Base-by-base conservation (phyloP, 176 grass and related monocot species). In the Oryza longistaminata region DNA sequence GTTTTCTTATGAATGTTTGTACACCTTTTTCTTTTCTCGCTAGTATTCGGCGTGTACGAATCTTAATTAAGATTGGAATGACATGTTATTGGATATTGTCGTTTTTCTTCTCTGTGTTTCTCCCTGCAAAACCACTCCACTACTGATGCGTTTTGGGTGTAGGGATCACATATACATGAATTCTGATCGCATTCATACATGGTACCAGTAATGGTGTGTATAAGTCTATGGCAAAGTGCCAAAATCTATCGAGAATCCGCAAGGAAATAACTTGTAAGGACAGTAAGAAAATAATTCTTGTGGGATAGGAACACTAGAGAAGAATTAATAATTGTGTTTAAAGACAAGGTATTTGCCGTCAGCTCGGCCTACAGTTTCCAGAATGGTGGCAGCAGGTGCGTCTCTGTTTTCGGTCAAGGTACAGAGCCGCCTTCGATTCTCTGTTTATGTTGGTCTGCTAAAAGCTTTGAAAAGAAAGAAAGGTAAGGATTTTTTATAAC, bases 1-100 rank as follows among this genome's bases (percentile, higher is more conserved):
- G 11, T 70, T 75, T 87, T 62, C n/a, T 29, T 87, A 69, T 61
- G 24, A 9, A 31, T 81, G 65, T 70, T 76, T 66, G 29, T 85
- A 31, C 48, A 37, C 60, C 42, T 1, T 42, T 43, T 43, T 67
- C 35, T 37, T 70, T 1, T 24, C 2, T 26, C 11, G 12, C 12
- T 58, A 68, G 10, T n/a, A 68, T 43, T 55, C 5, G 1, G 5
- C 76, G 21, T 71, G 8, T 42, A 43, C n/a, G 1, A 55, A n/a
- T 71, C 10, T 14, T 76, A 58, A 58, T 58, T 58, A 58, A 58
- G 40, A 33, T 43, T 10, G 49, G 25, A 16, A 70, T 70, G 79
- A 14, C 45, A 6, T 52, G 16, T 39, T 58, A 39, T 26, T 37
- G 52, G 4, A 8, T 2, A 12, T 45, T 16, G 1, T 19, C 6